phyloP scores from a whole-genome alignment of 805 yeast genomes.

The Scheffersomyces coipomensis region DNA sequence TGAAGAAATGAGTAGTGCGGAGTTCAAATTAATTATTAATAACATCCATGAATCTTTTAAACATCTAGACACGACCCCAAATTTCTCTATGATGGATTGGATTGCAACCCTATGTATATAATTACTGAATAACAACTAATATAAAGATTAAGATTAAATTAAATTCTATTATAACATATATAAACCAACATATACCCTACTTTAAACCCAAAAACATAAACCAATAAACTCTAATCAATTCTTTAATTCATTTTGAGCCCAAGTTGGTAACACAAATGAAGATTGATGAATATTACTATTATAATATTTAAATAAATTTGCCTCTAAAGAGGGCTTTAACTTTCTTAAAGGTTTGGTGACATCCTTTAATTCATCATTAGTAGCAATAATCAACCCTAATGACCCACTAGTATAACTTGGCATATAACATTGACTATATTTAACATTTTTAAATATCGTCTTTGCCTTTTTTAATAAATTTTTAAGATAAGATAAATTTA shows the following conservation, averaged over 20 bases:
- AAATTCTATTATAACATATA: too few relatives aligned
- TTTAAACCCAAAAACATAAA: too few relatives aligned
- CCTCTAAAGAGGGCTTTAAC: slow-evolving; percentile 45
- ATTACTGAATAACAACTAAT: too few relatives aligned
- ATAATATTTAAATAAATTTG: slow-evolving; percentile 59
- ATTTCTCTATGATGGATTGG: too few relatives aligned
- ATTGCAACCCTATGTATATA: too few relatives aligned
- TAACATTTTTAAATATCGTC: slow-evolving; percentile 58
- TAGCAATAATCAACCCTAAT: slow-evolving; percentile 73
- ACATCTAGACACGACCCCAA: too few relatives aligned
- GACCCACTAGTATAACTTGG: slow-evolving; percentile 91
- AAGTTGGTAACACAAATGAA: slow-evolving; percentile 75
- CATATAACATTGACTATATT: slow-evolving; percentile 75
- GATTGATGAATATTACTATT: slow-evolving; percentile 64
- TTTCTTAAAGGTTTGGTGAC: slow-evolving; percentile 53
- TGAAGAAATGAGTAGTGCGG: too few relatives aligned
- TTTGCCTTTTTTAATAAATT: slow-evolving; percentile 47
- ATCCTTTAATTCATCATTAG: slow-evolving; percentile 48
- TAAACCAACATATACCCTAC: too few relatives aligned
- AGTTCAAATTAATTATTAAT: too few relatives aligned
- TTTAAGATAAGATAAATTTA: slow-evolving; percentile 54
- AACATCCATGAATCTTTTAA: too few relatives aligned
- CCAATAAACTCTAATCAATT: not conserved
- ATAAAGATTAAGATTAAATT: too few relatives aligned
- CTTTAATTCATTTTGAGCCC: slow-evolving; percentile 53